These are phyloP conservation scores for Brassica hybrid DNA, from an alignment of 441 rosid genomes.

Conservation along the genomic window DNA sequence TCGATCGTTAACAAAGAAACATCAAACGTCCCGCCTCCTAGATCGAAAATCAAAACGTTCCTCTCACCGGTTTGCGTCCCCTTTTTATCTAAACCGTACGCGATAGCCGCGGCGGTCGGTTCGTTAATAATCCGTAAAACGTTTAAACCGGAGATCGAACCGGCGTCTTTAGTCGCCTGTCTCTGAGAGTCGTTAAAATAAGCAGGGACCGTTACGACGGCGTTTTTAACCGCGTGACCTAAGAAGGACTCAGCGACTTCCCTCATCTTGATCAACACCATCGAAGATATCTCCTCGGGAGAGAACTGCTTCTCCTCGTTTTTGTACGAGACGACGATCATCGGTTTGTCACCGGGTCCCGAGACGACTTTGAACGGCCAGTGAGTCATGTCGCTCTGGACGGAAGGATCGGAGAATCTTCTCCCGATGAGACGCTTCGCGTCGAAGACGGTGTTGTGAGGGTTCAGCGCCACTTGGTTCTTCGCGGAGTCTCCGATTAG, in stretches of 20 bases:
- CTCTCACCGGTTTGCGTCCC: conserved; percentile 43
- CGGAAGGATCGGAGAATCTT: conserved; percentile 56
- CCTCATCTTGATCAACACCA: conserved; percentile 50
- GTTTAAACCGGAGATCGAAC: conserved; percentile 46
- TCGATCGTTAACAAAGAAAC: conserved; percentile 50
- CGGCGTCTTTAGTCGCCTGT: conserved; percentile 54
- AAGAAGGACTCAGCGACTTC: conserved; percentile 49
- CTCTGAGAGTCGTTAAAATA: conserved; percentile 53
- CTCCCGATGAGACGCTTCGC: conserved; percentile 63
- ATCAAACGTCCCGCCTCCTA: conserved; percentile 55
- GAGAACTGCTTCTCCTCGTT: conserved; percentile 51
- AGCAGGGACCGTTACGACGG: conserved; percentile 50
- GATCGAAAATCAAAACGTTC: conserved; percentile 49
- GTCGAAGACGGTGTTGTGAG: conserved; percentile 56
- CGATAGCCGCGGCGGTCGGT: conserved; percentile 55
- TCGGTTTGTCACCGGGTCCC: conserved; percentile 55
- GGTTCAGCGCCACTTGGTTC: conserved; percentile 61
- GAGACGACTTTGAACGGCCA: conserved; percentile 58
- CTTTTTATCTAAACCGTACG: conserved; percentile 51
- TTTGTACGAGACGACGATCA: conserved; percentile 48
- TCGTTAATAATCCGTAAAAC: conserved; percentile 52
- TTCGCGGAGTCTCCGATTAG: conserved; percentile 59
- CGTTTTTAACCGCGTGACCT: conserved; percentile 43
- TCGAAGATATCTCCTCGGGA: conserved; percentile 54
- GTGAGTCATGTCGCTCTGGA: conserved; percentile 54